phyloP scores from a whole-genome alignment of 805 yeast species.

The Ogataea salicorniae region DNA sequence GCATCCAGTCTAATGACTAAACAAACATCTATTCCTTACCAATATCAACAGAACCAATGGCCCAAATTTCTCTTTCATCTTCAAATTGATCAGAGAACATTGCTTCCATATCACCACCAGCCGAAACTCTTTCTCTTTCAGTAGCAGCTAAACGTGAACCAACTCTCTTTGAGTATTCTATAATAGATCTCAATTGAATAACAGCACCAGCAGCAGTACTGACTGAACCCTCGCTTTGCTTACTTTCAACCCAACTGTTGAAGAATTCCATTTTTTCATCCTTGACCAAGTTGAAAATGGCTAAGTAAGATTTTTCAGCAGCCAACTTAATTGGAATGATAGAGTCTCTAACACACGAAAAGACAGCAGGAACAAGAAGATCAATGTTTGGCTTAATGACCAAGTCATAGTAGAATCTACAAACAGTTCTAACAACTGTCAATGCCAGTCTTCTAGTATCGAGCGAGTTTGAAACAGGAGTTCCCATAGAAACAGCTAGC shows the following conservation, averaged over 20 bases:
- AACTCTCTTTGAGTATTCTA: conserved; percentile 87
- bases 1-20: not conserved
- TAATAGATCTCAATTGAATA: conserved; percentile 65
- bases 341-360: conserved; percentile 79
- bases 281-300: conserved; percentile 66
- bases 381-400: conserved; percentile 51
- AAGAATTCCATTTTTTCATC: conserved; percentile 52
- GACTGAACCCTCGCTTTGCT: conserved; percentile 33
- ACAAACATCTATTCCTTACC: conserved; percentile 14
- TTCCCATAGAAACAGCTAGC: conserved; percentile 42
- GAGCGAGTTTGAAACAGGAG: conserved; percentile 55
- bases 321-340: conserved; percentile 89
- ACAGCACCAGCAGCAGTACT: conserved; percentile 40
- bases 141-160: conserved; percentile 81
- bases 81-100: conserved; percentile 81
- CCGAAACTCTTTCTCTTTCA: conserved; percentile 81
- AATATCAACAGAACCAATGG: conserved; percentile 67
- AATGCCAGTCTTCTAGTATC: conserved; percentile 80
- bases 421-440: conserved; percentile 69
- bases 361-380: conserved; percentile 63
- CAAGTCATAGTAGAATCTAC: conserved; percentile 51
- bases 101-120: conserved; percentile 86
- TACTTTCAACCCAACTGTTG: conserved; percentile 55
- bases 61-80: conserved; percentile 86
- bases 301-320: conserved; percentile 83